Evolutionary conservation across 2,329 filamentous ascomycete genomes (phyloP).

Genomic region (Karstenula rhodostoma): DNA sequence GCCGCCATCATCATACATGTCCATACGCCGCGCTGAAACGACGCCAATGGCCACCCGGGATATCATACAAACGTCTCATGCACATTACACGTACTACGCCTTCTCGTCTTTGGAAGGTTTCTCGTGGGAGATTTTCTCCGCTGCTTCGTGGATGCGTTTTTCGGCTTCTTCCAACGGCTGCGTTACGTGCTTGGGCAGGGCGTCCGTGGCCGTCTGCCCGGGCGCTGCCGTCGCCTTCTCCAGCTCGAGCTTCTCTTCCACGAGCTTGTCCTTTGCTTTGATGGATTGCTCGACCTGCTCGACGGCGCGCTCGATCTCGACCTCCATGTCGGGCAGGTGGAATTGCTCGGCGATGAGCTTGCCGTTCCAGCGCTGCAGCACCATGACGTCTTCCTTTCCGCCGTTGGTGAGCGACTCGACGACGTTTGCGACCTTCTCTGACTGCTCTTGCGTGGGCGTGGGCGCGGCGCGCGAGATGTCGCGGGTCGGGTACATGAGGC

Average conservation of each 20-base stretch:
- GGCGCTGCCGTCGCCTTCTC: slow-evolving; percentile 42
- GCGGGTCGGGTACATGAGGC: slow-evolving; percentile 55
- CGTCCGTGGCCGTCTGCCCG: slow-evolving; percentile 39
- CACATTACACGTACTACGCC: not conserved
- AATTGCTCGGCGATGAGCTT: slow-evolving; percentile 60
- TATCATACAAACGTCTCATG: slow-evolving; percentile 15
- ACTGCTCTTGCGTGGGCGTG: slow-evolving; percentile 47
- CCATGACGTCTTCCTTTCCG: slow-evolving; percentile 57
- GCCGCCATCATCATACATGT: slow-evolving; percentile 10
- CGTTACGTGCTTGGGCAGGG: slow-evolving; percentile 37
- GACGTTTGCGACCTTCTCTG: slow-evolving; percentile 47
- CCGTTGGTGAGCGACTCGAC: slow-evolving; percentile 52
- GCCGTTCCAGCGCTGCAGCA: slow-evolving; percentile 60
- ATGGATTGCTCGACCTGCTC: slow-evolving; percentile 59
- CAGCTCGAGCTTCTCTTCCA: slow-evolving; percentile 48
- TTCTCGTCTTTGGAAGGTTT: slow-evolving; percentile 11
- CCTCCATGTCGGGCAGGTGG: slow-evolving; percentile 59
- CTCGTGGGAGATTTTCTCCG: slow-evolving; percentile 28
- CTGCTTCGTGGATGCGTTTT: slow-evolving; percentile 16
- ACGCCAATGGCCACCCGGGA: slow-evolving; percentile 14
- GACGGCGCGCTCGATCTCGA: slow-evolving; percentile 61
- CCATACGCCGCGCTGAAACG: slow-evolving; percentile 3
- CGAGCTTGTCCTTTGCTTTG: slow-evolving; percentile 48
- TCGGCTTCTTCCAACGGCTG: slow-evolving; percentile 35
- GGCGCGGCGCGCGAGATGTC: slow-evolving; percentile 50